Conservation (phyloP, 164 flowering plant genomes). For the Liquidambar formosana region DNA sequence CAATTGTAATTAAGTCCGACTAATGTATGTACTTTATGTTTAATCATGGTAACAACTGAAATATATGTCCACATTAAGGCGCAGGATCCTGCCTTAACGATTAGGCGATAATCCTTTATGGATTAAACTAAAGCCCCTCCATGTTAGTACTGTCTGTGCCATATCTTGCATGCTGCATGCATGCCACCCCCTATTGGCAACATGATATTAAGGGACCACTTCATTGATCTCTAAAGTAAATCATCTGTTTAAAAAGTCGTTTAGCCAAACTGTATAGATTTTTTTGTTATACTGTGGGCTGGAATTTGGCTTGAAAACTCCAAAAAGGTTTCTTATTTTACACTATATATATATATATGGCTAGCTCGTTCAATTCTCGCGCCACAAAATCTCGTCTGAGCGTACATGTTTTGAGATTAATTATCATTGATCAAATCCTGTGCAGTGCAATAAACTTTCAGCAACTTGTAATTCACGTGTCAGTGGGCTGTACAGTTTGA, state of each 20-base stretch:
- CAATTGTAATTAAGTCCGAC: conserved; percentile 19
- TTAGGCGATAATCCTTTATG: conserved; percentile 18
- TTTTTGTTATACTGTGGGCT: neutral
- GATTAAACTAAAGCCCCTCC: conserved; percentile 15
- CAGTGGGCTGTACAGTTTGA: too few species aligned
- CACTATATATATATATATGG: neutral
- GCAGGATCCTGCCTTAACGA: conserved; percentile 50
- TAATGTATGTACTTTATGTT: conserved; percentile 7
- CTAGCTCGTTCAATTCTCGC: neutral
- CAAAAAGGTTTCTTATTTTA: neutral
- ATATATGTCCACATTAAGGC: conserved; percentile 18
- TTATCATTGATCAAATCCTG: neutral
- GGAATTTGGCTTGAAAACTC: neutral
- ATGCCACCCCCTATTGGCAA: conserved; percentile 22
- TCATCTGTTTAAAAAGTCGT: neutral
- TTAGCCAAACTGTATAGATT: neutral
- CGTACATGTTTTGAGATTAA: neutral
- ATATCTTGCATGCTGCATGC: conserved; percentile 20
- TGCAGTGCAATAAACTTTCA: too few species aligned
- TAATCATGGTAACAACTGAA: conserved; percentile 17
- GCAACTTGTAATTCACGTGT: too few species aligned
- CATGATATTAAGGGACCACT: conserved; percentile 52
- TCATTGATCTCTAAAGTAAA: conserved; percentile 20
- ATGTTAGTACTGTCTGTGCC: conserved; percentile 22
- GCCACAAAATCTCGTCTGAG: neutral